Evolutionary conservation across 495 filamentous ascomycete genomes (phyloP), one percentile per base, ranked within the genome.

Genomic region (Hyphodiscus hymeniophilus): DNA sequence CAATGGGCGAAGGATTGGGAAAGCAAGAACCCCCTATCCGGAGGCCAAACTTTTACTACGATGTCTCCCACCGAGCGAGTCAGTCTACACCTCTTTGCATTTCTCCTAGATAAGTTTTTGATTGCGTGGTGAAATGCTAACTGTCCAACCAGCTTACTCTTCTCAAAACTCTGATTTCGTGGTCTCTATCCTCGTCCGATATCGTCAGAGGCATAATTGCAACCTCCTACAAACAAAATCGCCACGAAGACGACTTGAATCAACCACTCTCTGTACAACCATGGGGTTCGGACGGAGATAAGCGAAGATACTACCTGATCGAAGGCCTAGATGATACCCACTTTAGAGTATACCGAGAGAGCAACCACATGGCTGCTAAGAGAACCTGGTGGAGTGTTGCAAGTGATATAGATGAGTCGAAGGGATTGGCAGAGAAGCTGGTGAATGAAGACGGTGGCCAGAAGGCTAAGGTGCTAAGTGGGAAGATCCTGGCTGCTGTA

Each of bases 311-410:
- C 65, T 98, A 84, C 76, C 74, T 98, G 26, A 80, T 97, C 47
- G 92, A 97, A 63, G 92, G 92, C 24, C 80, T 84, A 56, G 90
- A 97, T 60, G 94, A 98, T 63, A 97, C 92, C 5, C 70, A 82
- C 42, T 97, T 97, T 61, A 75, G 92, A 34, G 75, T 98, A n/a
- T 98, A 97, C 62, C 74, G 94, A 32, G 92, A 98, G 65, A 91
- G 87, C 63, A 94, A 92, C 55, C 85, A 89, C 5, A 77, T 77
- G 0, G 70, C 83, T 32, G 81, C 87, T 51, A 76, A 83, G 45
- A 76, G 82, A 51, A 85, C 81, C 16, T 98, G 94, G 94, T 88
- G 86, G 77, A 95, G 79, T 63, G 76, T 96, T 20, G 92, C 94
- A 3, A 89, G 92, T 2, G 82, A 65, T 36, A 94, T 97, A 40